Conservation (phyloP, 257 asterid species). For the Apocynum venetum region DNA sequence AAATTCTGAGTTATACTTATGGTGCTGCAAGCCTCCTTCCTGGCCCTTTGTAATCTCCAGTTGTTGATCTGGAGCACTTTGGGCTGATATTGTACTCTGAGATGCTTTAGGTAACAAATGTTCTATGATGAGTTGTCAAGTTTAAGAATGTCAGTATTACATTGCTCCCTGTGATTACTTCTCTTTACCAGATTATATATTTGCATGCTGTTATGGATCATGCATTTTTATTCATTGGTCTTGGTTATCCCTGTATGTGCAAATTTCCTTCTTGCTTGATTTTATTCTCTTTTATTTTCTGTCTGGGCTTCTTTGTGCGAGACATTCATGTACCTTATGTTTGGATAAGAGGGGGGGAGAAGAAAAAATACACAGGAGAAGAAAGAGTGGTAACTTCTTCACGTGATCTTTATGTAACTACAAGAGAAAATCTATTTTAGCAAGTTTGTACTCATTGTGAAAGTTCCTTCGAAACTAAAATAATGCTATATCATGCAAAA, state of each 20-base stretch:
- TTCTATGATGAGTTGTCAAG: not conserved
- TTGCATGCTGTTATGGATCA: too few species aligned
- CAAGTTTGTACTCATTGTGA: not conserved
- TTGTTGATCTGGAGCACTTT: constrained; percentile 58
- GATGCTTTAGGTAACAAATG: constrained; percentile 49
- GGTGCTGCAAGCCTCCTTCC: constrained; percentile 60
- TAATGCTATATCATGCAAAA: not conserved
- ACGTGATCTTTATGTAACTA: not conserved
- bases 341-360: not conserved
- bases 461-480: not conserved
- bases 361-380: too few species aligned
- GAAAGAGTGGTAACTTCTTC: not conserved
- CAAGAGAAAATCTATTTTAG: not conserved
- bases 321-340: not conserved
- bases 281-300: not conserved
- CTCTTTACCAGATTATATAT: not conserved
- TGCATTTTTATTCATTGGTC: not conserved
- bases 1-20: constrained; percentile 47
- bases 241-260: not conserved
- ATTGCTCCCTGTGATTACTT: not conserved
- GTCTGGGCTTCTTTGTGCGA: not conserved
- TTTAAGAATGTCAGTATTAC: not conserved
- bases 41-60: constrained; percentile 61
- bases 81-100: constrained; percentile 66
- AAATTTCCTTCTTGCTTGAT: not conserved